Evolutionary conservation across 2,329 filamentous ascomycete species (phyloP), one percentile per base, ranked within the genome.

Genomic region (Colletotrichum agaves): DNA sequence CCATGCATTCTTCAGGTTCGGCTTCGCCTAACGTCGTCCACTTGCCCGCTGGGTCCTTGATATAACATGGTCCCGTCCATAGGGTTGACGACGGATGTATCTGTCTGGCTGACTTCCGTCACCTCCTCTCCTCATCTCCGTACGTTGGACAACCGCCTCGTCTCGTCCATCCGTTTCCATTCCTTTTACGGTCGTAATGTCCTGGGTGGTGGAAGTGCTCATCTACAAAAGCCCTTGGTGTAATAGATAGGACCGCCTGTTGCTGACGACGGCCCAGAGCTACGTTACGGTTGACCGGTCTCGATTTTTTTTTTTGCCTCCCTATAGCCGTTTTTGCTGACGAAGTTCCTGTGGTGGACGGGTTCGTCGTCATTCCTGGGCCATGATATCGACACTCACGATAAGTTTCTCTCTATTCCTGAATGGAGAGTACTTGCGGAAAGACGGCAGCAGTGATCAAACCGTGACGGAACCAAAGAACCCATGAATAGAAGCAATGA

Each of bases 61-160:
- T 52, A 37, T 39, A 7, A 44, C 19, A 31, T 35, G 37, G 19
- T 31, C 21, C 33, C 5, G 21, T 5, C 27, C 19, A 19, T 15
- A 61, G 12, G 31, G n/a, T 21, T 19, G 33, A 60, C 13, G 46
- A 37, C 12, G 19, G 44, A 3, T 19, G 21, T 46, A 7, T 44
- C 19, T 33, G 10, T 33, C 31, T 33, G 31, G 5, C 31, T 15
- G n/a, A 27, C 7, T 44, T 27, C 44, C 23, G 37, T 46, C 21
- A 35, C 43, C 21, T 35, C 50, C 50, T 21, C 15, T 50, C 21
- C 15, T 56, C 13, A 31, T 19, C 60, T 37, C 33, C 17, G 31
- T 55, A 50, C 19, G 17, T 57, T 41, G 41, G 60, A 12, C 23
- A n/a, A 49, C 39, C 31, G 60, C 12, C 31, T 49, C n/a, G 60